Percentiles rank a stretch among this genome's conserved stretches.
These are phyloP conservation scores for Ajuga chamaepitys DNA, from an alignment of 257 asterid genomes.

Conservation along the genomic window DNA sequence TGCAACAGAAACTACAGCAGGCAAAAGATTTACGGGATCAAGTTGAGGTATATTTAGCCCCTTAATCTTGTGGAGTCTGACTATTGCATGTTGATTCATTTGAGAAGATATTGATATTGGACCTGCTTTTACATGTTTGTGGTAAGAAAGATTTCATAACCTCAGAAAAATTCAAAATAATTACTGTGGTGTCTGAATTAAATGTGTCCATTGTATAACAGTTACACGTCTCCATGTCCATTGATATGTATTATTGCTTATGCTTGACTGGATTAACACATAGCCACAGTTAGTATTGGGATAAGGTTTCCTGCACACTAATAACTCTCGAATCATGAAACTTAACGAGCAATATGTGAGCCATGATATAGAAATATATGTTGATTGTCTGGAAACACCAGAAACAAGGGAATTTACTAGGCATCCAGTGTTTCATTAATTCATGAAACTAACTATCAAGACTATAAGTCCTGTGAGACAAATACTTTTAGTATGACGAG, in stretches of 20 bases:
- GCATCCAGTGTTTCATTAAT: not conserved
- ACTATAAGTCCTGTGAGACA: not conserved
- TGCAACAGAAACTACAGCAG: conserved; percentile 49
- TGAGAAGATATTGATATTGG: not conserved
- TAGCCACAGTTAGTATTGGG: not conserved
- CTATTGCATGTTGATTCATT: conserved; percentile 11
- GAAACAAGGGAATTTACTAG: not conserved
- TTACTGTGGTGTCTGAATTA: conserved; percentile 4
- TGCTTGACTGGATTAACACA: not conserved
- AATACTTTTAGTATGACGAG: no score
- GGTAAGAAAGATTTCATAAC: conserved; percentile 3
- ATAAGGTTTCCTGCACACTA: not conserved
- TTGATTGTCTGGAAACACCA: not conserved
- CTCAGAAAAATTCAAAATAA: conserved; percentile 1
- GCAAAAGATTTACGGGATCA: conserved; percentile 52
- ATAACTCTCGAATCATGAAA: not conserved
- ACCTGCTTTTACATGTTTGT: conserved; percentile 11
- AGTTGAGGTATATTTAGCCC: conserved; percentile 61
- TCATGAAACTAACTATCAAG: not conserved
- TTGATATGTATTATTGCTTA: not conserved
- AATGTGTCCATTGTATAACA: not conserved
- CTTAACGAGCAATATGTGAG: not conserved
- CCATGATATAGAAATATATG: not conserved
- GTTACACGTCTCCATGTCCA: not conserved
- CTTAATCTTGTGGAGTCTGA: not conserved